phyloP scores from a whole-genome alignment of 2,329 filamentous ascomycete genomes.

The Aspergillus intermedius region DNA sequence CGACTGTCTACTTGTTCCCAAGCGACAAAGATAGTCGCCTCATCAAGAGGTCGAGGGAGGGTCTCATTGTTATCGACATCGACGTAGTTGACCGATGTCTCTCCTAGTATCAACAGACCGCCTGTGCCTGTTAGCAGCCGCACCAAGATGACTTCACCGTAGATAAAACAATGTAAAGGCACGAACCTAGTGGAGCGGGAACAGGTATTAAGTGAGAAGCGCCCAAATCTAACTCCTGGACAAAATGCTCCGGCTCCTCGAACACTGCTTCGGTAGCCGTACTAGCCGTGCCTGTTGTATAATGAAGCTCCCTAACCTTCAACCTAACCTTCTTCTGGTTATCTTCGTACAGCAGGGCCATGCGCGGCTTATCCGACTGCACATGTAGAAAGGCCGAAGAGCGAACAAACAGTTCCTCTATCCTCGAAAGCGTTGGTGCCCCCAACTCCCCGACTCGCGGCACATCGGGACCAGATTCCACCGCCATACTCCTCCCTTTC shows the following conservation, averaged over 20 bases:
- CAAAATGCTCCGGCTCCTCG: constrained; percentile 47
- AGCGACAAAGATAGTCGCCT: constrained; percentile 80
- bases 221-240: constrained; percentile 52
- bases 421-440: constrained; percentile 54
- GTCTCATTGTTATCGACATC: constrained; percentile 66
- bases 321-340: constrained; percentile 51
- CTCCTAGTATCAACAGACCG: constrained; percentile 68
- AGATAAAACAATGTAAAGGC: constrained; percentile 34
- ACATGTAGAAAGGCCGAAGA: constrained; percentile 61
- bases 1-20: constrained; percentile 81
- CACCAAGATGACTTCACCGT: background rate
- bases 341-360: constrained; percentile 62
- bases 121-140: constrained; percentile 50
- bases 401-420: constrained; percentile 61
- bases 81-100: constrained; percentile 77
- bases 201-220: constrained; percentile 58
- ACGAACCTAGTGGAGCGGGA: constrained; percentile 48
- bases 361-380: constrained; percentile 47
- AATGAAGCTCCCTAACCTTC: constrained; percentile 51
- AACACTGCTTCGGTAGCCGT: constrained; percentile 49
- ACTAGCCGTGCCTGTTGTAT: constrained; percentile 38
- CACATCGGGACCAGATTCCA: constrained; percentile 18
- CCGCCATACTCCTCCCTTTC: constrained; percentile 22
- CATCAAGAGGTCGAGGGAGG: constrained; percentile 58
- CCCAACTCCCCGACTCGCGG: constrained; percentile 51